Base-by-base conservation (phyloP, 1,284 basidiomycete species). In the Leccinum variabile region DNA sequence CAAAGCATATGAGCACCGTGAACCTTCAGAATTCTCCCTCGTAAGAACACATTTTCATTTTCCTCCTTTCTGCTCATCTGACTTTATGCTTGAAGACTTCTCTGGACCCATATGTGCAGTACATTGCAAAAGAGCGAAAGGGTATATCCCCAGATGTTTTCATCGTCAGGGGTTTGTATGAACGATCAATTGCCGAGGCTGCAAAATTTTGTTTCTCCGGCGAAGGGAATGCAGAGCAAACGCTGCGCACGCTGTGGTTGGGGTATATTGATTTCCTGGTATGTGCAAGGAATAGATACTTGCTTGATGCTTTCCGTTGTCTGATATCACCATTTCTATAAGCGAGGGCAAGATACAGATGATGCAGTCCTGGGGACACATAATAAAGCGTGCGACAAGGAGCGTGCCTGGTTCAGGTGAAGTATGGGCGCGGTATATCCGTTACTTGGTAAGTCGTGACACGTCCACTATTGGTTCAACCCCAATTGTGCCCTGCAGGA, bases 151-250 rank as follows among this genome's bases (percentile, higher is more conserved):
- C 87, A 0, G 89, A 95, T 68, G 65, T 84, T 5, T 79, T 81
- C 44, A 78, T 94, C 7, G 79, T 90, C 32, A 76, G 78, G 5
- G 80, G 80, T 2, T 78, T 94, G 1, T 92, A 90, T 68, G 93
- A 96, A 73, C 84, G 94, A 10, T 88, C 92, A 0, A 86, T 95
- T 54, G 79, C 87, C 2, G 86, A 91, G 65, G 88, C 87, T 1
- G 88, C 86, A 5, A 85, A 78, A 69, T 76, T 81, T 52, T 77
- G 82, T 55, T 85, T 85, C 66, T 65, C 73, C 11, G 83, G 81
- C 0, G 83, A 87, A 64, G 65, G 68, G 7, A 81, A 78, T 18
- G 83, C 86, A 22, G 88, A 91, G 70, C 79, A 83, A 64, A 80
- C 77, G 5, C 71, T 92, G 56, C 78, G 82, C 13, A 67, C 77